Percentiles rank a stretch among this genome's conserved stretches.
Conservation (phyloP, 257 asterid genomes). For the Haberlea rhodopensis region DNA sequence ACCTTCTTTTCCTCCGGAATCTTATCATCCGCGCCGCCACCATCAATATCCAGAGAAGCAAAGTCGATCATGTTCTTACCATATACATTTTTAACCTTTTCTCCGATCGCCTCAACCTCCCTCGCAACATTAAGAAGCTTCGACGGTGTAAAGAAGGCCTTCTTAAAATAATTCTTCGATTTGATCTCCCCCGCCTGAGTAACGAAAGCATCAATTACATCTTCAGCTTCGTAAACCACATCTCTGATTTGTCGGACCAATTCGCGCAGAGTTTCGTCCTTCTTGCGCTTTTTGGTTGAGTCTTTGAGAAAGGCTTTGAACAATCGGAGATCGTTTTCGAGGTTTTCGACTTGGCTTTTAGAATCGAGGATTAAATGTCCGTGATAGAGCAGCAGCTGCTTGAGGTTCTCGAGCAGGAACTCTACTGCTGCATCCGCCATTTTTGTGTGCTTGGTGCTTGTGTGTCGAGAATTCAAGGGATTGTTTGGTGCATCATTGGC, state of each 20-base stretch:
- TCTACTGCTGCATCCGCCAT: constrained; percentile 25
- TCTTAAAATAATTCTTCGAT: constrained; percentile 30
- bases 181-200: constrained; percentile 26
- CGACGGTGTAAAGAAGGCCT: constrained; percentile 26
- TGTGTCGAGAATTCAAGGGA: too few species aligned
- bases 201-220: constrained; percentile 22
- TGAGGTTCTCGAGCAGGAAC: constrained; percentile 38
- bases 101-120: constrained; percentile 34
- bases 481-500: too few species aligned
- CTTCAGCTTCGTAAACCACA: constrained; percentile 45
- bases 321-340: constrained; percentile 38
- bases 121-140: constrained; percentile 31
- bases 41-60: not conserved
- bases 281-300: constrained; percentile 5
- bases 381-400: constrained; percentile 32
- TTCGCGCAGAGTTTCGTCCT: constrained; percentile 18
- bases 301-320: constrained; percentile 49
- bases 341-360: constrained; percentile 33
- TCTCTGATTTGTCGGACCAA: constrained; percentile 31
- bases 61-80: not conserved
- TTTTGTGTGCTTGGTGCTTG: constrained; percentile 21
- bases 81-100: constrained; percentile 29
- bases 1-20: not conserved
- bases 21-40: not conserved
- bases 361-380: constrained; percentile 30